Evolutionary conservation across 305 asterid species (phyloP), one percentile per base, ranked within the genome.

Genomic region (Fraxinus dipetala): DNA sequence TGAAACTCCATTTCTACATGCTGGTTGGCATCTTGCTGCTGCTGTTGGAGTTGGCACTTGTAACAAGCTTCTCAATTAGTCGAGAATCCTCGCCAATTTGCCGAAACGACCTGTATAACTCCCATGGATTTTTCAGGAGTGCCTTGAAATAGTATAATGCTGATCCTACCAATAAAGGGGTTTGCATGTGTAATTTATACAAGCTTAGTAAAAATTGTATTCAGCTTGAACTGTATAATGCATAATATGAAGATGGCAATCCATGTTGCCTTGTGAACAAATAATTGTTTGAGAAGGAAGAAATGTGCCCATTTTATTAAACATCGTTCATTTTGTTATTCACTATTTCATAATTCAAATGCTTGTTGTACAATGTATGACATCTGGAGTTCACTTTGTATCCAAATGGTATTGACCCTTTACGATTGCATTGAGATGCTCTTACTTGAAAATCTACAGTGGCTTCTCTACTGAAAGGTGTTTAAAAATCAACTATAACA

Each of bases 11-110:
- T 94, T 83, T 79, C 89, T 94, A 34, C 98, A 94, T 85, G 97
- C 97, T 77, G 97, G 93, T 80, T 94, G 98, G 98, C 98, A 93
- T 87, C 90, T 94, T 83, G 97, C 98, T 77, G 98, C 98, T 87
- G 97, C 98, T 76, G 76, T 92, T 65, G 97, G 97, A 65, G 97
- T 94, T 32, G 75, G 89, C 86, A 91, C 98, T 79, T 93, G 95
- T 84, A 94, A 94, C 92, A 93, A 93, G 83, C 97, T 94, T 79
- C 85, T 94, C 75, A 89, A 90, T 75, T 89, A 88, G 75, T 20
- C 14, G 13, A 1, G 54, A 30, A 28, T 59, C 74, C 65, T 70
- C 76, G 51, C 76, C 70, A 90, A 95, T 92, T 89, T 81, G 97
- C 84, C 95, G 95, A 95, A 86, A 91, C 45, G 1, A 72, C 80